Conservation (phyloP, 2,329 filamentous ascomycete species). For the Rugonectria rugulosa region DNA sequence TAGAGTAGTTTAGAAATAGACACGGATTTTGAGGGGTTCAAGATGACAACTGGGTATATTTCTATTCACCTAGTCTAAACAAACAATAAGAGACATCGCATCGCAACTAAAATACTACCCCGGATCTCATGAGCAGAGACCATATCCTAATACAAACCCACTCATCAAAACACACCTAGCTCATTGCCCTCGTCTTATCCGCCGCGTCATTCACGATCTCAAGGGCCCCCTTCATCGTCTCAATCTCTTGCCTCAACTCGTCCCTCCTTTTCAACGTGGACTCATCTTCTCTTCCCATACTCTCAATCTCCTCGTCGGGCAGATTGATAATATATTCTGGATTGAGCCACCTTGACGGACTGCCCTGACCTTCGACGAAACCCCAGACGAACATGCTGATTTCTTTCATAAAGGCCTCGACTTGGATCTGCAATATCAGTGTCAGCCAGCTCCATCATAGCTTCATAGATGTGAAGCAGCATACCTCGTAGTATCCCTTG, state of each 20-base stretch:
- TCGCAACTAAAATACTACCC: too few relatives aligned
- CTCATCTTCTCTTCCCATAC: slow-evolving; percentile 27
- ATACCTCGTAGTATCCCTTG: slow-evolving; percentile 48
- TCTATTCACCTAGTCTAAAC: too few relatives aligned
- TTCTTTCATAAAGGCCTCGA: slow-evolving; percentile 40
- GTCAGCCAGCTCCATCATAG: neutral
- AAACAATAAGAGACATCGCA: too few relatives aligned
- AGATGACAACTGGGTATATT: too few relatives aligned
- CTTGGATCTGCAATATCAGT: slow-evolving; percentile 28
- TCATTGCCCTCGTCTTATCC: too few relatives aligned
- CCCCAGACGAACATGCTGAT: slow-evolving; percentile 23
- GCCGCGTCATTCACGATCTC: slow-evolving; percentile 30
- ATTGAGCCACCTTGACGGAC: slow-evolving; percentile 26
- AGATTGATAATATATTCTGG: slow-evolving; percentile 19
- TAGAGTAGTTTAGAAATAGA: too few relatives aligned
- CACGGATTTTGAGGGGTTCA: too few relatives aligned
- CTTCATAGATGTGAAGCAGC: neutral
- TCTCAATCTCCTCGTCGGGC: slow-evolving; percentile 19
- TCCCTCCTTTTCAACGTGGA: slow-evolving; percentile 21
- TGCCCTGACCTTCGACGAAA: slow-evolving; percentile 28
- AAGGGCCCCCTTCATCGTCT: slow-evolving; percentile 25
- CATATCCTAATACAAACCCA: neutral
- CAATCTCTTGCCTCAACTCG: slow-evolving; percentile 28
- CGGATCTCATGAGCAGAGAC: neutral
- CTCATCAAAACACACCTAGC: too few relatives aligned